Evolutionary conservation across 331 rosid species (phyloP).

Genomic region (Malus hybrid): DNA sequence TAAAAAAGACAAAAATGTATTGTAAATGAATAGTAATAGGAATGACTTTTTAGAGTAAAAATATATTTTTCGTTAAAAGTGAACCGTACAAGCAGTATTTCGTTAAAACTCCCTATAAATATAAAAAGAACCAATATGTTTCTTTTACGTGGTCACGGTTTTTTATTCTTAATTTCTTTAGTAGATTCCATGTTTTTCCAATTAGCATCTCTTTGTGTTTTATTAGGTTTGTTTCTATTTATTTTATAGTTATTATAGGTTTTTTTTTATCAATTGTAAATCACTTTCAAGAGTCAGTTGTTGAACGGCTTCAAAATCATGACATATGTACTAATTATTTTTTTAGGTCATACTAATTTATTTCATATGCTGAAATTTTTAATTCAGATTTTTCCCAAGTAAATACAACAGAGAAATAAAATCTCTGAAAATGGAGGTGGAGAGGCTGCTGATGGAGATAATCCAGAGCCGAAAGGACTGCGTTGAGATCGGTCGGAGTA

Average conservation of each 20-base stretch:
- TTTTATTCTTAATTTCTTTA: not conserved
- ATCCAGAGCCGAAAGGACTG: constrained; percentile 82
- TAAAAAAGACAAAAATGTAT: no score
- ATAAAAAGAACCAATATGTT: not conserved
- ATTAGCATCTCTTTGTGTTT: not conserved
- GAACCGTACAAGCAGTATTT: rapidly evolving
- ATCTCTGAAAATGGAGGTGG: constrained; percentile 69
- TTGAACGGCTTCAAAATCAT: not conserved
- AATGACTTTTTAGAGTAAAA: no score
- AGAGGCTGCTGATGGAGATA: constrained; percentile 73
- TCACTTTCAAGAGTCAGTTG: constrained; percentile 2
- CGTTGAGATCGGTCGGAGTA: constrained; percentile 79
- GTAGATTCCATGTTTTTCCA: constrained; percentile 5
- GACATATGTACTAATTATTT: not conserved
- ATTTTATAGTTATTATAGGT: not conserved
- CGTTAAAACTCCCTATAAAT: not conserved
- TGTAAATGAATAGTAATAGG: no score
- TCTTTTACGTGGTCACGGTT: constrained; percentile 1
- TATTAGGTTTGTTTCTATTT: not conserved
- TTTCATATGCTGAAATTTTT: not conserved
- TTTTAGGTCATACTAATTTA: not conserved
- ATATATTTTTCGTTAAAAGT: no score
- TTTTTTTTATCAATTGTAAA: not conserved
- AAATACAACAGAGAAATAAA: constrained; percentile 90
- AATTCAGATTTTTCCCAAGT: constrained; percentile 71